These are phyloP conservation scores for Termitomyces titanicus DNA, from an alignment of 768 basidiomycete species.

Conservation along the genomic window DNA sequence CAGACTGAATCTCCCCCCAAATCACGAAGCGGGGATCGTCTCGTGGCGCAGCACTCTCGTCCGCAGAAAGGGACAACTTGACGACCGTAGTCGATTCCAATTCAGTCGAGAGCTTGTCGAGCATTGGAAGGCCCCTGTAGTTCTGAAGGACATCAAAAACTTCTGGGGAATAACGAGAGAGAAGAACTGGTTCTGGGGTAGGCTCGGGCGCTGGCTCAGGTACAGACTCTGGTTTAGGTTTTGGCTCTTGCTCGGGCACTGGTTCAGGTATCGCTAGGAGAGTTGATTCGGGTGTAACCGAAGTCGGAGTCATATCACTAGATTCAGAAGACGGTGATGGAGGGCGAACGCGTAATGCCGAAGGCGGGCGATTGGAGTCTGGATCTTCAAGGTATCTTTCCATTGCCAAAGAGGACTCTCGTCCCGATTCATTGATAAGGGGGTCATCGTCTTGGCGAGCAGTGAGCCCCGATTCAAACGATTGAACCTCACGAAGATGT, in stretches of 20 bases:
- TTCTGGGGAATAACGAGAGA: slow-evolving; percentile 66
- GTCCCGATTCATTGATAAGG: slow-evolving; percentile 6
- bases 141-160: slow-evolving; percentile 82
- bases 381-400: slow-evolving; percentile 14
- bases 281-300: slow-evolving; percentile 7
- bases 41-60: slow-evolving; percentile 68
- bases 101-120: slow-evolving; percentile 61
- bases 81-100: slow-evolving; percentile 63
- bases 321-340: slow-evolving; percentile 8
- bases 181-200: slow-evolving; percentile 45
- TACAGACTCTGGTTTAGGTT: not conserved
- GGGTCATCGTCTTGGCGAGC: slow-evolving; percentile 50
- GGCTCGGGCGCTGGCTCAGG: slow-evolving; percentile 26
- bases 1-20: slow-evolving; percentile 64
- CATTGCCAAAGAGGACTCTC: slow-evolving; percentile 10
- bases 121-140: slow-evolving; percentile 69
- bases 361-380: slow-evolving; percentile 22
- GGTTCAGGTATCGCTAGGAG: slow-evolving; percentile 8
- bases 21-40: slow-evolving; percentile 91
- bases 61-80: slow-evolving; percentile 62
- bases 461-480: slow-evolving; percentile 80
- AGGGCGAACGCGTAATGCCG: slow-evolving; percentile 20
- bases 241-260: slow-evolving; percentile 13
- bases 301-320: slow-evolving; percentile 11
- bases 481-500: slow-evolving; percentile 79